phyloP scores from a whole-genome alignment of 1,284 basidiomycete genomes.

The Puccinia triticina region DNA sequence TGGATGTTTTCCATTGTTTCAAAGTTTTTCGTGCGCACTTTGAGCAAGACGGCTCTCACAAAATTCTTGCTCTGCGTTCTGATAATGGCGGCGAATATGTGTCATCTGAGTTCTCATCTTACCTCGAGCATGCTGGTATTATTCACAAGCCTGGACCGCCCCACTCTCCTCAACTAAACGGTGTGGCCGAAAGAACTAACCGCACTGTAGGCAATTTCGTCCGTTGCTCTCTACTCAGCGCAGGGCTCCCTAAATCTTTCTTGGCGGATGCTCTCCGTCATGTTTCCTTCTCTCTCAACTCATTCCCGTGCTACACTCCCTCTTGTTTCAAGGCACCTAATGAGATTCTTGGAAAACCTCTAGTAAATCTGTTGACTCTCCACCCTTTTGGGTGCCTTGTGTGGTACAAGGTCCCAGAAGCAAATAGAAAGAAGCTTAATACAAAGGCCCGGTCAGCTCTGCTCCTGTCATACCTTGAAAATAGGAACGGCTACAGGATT shows the following conservation, averaged over 20 bases:
- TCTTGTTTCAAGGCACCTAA: background rate
- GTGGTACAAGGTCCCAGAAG: slow-evolving; percentile 13
- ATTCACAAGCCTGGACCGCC: too few species aligned
- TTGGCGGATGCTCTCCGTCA: slow-evolving; percentile 13
- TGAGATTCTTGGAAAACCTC: background rate
- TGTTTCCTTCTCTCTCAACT: background rate
- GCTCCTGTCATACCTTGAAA: background rate
- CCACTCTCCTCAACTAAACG: too few species aligned
- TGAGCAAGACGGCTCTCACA: slow-evolving; percentile 12
- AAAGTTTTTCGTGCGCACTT: background rate
- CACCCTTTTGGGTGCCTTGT: slow-evolving; percentile 25
- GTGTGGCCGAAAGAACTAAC: too few species aligned
- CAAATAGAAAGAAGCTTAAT: background rate
- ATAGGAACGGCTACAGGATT: background rate
- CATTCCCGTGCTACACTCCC: background rate
- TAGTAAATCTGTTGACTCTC: background rate
- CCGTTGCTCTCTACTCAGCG: background rate
- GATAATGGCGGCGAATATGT: slow-evolving; percentile 10
- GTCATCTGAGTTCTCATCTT: too few species aligned
- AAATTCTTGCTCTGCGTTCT: background rate
- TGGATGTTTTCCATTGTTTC: slow-evolving; percentile 1
- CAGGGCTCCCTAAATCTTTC: background rate
- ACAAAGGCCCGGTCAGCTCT: background rate
- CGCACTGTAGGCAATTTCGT: background rate
- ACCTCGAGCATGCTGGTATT: too few species aligned